These are phyloP conservation scores for Neoboletus magnificus DNA, from an alignment of 768 basidiomycete genomes.

Conservation along the genomic window DNA sequence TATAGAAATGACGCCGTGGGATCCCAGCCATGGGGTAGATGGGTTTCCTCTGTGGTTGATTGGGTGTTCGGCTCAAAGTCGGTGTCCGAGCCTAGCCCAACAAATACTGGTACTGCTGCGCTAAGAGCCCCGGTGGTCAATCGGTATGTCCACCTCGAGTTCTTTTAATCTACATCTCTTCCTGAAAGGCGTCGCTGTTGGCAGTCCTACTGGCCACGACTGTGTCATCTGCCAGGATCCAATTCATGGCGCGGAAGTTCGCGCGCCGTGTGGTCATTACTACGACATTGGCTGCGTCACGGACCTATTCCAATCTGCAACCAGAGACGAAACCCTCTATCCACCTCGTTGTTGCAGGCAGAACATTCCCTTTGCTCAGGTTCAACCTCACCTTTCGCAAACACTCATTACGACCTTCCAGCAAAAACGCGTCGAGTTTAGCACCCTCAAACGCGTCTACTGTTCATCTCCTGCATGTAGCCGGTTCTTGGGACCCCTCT, in stretches of 20 bases:
- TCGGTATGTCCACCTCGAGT: conserved; percentile 11
- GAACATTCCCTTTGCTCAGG: conserved; percentile 26
- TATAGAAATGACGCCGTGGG: not conserved
- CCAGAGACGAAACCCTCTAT: conserved; percentile 38
- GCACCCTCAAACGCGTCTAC: conserved; percentile 37
- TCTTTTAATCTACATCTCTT: not conserved
- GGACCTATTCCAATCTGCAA: conserved; percentile 34
- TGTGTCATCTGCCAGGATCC: conserved; percentile 37
- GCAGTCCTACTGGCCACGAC: conserved; percentile 25
- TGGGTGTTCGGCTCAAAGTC: not conserved
- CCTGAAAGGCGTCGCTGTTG: not conserved
- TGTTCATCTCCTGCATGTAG: conserved; percentile 36
- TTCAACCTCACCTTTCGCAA: conserved; percentile 24
- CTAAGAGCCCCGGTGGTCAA: not conserved
- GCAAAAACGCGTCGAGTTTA: conserved; percentile 30
- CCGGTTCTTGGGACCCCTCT: conserved; percentile 35
- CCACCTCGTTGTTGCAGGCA: conserved; percentile 40
- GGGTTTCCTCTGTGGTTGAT: conserved; percentile 17
- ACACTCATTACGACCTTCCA: conserved; percentile 18
- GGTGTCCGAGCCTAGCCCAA: not conserved
- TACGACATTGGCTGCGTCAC: conserved; percentile 35
- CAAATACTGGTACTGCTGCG: not conserved
- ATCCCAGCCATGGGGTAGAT: conserved; percentile 17
- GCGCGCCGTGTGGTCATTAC: conserved; percentile 34
- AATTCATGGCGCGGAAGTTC: conserved; percentile 26